phyloP scores from a whole-genome alignment of 768 basidiomycete species.

The Pisolithus marmoratus region DNA sequence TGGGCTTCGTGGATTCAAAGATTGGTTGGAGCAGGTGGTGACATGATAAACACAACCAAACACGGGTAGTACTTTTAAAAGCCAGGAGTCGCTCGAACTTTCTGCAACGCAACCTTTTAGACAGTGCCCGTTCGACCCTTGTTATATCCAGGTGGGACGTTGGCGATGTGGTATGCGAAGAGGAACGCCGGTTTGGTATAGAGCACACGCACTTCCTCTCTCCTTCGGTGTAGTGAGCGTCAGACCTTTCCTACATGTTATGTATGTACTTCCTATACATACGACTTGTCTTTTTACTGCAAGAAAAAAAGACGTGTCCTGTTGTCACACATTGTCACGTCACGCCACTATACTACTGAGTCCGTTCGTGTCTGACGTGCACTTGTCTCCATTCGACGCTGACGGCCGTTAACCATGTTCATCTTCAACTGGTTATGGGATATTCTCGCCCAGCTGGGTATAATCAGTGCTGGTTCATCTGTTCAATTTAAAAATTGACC shows the following conservation, averaged over 20 bases:
- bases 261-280: too few species aligned
- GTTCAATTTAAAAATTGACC: conserved; percentile 3
- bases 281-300: too few species aligned
- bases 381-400: conserved; percentile 9
- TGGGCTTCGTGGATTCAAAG: conserved; percentile 39
- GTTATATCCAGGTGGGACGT: conserved; percentile 37
- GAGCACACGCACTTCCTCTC: conserved; percentile 47
- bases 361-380: conserved; percentile 14
- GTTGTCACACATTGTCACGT: conserved; percentile 1
- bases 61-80: conserved; percentile 13
- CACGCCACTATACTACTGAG: conserved; percentile 12
- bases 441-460: conserved; percentile 88
- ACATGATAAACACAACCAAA: conserved; percentile 24
- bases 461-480: conserved; percentile 16
- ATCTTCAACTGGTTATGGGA: conserved; percentile 97
- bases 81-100: neutral
- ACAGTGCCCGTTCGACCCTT: conserved; percentile 63
- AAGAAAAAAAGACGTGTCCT: too few species aligned
- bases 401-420: conserved; percentile 49
- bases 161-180: conserved; percentile 72
- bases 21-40: conserved; percentile 42
- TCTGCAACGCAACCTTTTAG: conserved; percentile 53
- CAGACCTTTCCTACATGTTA: conserved; percentile 60
- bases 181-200: conserved; percentile 49
- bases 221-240: conserved; percentile 51